Conservation (phyloP, 2,329 filamentous ascomycete species). For the Xylaria sp. region DNA sequence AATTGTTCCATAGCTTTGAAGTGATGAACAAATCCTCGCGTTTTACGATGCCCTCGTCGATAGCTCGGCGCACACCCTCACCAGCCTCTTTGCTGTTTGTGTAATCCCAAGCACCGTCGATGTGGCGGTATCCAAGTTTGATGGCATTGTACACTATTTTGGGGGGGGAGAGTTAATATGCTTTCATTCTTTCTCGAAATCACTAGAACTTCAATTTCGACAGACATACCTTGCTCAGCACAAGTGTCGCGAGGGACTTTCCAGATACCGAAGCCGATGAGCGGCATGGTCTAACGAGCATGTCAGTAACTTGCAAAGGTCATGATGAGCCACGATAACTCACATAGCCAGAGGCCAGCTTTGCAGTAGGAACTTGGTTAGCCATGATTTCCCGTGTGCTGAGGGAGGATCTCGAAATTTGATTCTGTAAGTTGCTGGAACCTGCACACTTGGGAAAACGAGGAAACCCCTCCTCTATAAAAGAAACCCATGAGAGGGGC, state of each 20-base stretch:
- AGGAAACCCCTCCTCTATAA: background rate
- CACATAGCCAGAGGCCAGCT: constrained; percentile 54
- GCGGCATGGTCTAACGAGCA: constrained; percentile 51
- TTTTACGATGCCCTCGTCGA: constrained; percentile 69
- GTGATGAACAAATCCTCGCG: constrained; percentile 73
- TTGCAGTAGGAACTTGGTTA: constrained; percentile 45
- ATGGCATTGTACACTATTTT: constrained; percentile 70
- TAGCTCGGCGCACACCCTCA: constrained; percentile 68
- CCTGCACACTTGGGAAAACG: background rate
- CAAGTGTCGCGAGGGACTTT: constrained; percentile 53
- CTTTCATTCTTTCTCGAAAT: constrained; percentile 49
- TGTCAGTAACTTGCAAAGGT: constrained; percentile 23
- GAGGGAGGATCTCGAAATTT: background rate
- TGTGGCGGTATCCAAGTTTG: constrained; percentile 64
- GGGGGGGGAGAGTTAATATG: constrained; percentile 51
- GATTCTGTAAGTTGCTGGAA: background rate
- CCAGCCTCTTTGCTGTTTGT: constrained; percentile 75
- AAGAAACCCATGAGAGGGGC: background rate
- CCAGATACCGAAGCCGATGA: constrained; percentile 57
- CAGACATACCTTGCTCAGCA: constrained; percentile 48
- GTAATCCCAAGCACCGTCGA: constrained; percentile 68
- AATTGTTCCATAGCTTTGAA: constrained; percentile 75
- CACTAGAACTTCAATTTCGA: constrained; percentile 40
- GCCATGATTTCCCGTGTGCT: constrained; percentile 38
- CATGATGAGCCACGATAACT: constrained; percentile 16